Conservation (phyloP, 106 monocot species). For the Gastrodia elata region DNA sequence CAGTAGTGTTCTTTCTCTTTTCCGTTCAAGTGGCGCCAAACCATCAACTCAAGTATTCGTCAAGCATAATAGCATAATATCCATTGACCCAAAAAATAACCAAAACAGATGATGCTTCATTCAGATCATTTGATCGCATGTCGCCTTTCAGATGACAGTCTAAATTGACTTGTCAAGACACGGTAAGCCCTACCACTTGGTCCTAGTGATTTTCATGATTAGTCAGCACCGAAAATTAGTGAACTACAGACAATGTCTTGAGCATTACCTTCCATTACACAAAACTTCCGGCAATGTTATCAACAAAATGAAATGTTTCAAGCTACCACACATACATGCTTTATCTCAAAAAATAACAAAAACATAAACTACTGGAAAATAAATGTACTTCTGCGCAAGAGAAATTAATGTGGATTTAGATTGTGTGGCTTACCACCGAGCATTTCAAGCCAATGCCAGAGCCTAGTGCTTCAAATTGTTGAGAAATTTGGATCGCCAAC, state of each 20-base stretch:
- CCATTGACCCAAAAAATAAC: background rate
- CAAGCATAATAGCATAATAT: too few species aligned
- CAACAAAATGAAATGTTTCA: background rate
- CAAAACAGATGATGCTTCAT: background rate
- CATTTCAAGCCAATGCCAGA: slow-evolving; percentile 67
- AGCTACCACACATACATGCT: background rate
- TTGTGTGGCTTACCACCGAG: slow-evolving; percentile 60
- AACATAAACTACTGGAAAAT: background rate
- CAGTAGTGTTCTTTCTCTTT: too few species aligned
- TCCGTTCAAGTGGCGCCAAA: too few species aligned
- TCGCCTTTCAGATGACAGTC: background rate
- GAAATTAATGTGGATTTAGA: background rate
- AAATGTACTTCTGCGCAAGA: background rate
- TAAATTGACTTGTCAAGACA: background rate
- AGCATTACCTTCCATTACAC: background rate
- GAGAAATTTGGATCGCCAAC: slow-evolving; percentile 81
- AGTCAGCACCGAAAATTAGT: background rate
- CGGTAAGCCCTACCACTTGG: background rate
- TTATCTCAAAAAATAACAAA: background rate
- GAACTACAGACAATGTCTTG: background rate
- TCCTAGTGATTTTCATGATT: background rate
- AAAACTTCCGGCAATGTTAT: background rate
- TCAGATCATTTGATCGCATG: background rate
- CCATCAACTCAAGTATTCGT: too few species aligned
- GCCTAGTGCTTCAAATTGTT: slow-evolving; percentile 87